Base-by-base conservation (phyloP, 805 yeast genomes). In the Candida suzukii region DNA sequence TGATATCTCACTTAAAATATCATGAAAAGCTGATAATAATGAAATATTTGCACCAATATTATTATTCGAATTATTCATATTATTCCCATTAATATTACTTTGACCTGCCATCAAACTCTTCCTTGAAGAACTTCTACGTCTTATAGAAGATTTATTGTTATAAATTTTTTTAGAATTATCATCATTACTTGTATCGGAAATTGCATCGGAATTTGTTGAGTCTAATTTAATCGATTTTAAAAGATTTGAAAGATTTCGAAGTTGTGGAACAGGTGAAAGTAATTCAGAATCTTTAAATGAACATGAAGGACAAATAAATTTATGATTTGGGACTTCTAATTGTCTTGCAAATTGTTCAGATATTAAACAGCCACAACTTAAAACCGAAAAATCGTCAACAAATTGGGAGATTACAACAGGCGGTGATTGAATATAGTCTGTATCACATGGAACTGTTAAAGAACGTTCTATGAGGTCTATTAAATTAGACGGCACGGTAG, bases 351-450 rank as follows among this genome's bases (percentile, higher is more conserved):
- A 44, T 5, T 40, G 40, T 28, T 62, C 64, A 1, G 71, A 63
- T 5, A 68, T 50, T 2, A 68, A 39, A 47, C 72, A 67, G 1
- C 74, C 74, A 47, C 74, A 70, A 1, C 64, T 47, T 3, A 68
- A 46, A 25, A 64, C 54, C 2, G 61, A 53, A 27, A 54, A 48
- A 39, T 64, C 69, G n/a, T 45, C 41, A 13, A 53, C 51, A 2
- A 56, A 40, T 8, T 42, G 47, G 9, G 41, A 44, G 6, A 60
- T 40, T 2, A 56, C 40, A 1, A 38, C 21, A 0, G 59, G 56
- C 3, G 57, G 54, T 10, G 41, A 3, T 29, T 45, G 49, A 0
- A 58, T 46, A 29, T 50, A 46, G 39, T 56, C 58, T 1, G 55
- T 44, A 14, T 50, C 48, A 2, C 50, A 39, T 0, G 61, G 60